Evolutionary conservation across 164 flowering plant species (phyloP).

Genomic region (Vitis rotundifolia): DNA sequence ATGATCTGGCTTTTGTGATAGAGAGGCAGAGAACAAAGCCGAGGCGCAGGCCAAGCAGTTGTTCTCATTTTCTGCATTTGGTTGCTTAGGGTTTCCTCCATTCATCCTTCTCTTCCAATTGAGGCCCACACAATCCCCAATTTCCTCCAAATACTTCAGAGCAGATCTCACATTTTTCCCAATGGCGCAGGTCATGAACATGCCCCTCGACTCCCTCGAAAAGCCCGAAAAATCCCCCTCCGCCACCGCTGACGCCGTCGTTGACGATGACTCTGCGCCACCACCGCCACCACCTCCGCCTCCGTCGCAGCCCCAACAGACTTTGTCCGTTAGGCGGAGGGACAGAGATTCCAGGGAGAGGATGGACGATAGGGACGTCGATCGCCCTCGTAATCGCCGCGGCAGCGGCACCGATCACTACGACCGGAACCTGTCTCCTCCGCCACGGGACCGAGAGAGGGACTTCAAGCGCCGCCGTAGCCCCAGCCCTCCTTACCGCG

Average conservation of each 20-base stretch:
- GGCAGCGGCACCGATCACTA: neutral
- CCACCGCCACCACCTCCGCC: neutral
- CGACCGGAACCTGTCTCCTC: neutral
- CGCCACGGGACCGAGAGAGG: neutral
- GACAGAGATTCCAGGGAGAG: conserved; percentile 1
- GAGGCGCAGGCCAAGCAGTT: too few relatives aligned
- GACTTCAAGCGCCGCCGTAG: conserved; percentile 7
- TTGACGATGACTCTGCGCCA: neutral
- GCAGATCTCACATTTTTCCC: neutral
- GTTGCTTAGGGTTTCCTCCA: too few relatives aligned
- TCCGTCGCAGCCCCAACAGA: neutral
- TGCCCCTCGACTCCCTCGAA: neutral
- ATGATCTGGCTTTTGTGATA: too few relatives aligned
- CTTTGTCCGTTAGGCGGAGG: neutral
- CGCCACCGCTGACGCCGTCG: neutral
- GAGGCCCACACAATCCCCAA: too few relatives aligned
- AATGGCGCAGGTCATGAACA: conserved; percentile 1
- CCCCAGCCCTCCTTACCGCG: conserved; percentile 5
- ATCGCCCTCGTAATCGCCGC: neutral
- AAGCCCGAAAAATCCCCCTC: neutral
- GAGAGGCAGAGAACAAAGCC: too few relatives aligned
- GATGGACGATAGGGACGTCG: neutral
- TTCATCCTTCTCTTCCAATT: too few relatives aligned
- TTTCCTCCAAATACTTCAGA: too few relatives aligned
- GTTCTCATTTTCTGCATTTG: too few relatives aligned